phyloP scores from a whole-genome alignment of 164 flowering plant species.

The grape (Vitis vinifera) region ASM3070453v1 NC_081822.1:11551501-11552000 shows the following conservation, averaged over 20 bases:
- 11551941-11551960: too few species aligned
- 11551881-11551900: background rate
- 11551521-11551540: conserved; percentile 96
- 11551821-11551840: conserved; percentile 44
- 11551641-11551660: conserved; percentile 94
- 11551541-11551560: conserved; percentile 88
- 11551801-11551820: conserved; percentile 47
- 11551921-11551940: too few species aligned
- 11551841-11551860: background rate
- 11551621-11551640: conserved; percentile 88
- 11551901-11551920: too few species aligned
- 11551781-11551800: conserved; percentile 40
- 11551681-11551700: conserved; percentile 87
- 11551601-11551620: conserved; percentile 87
- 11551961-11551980: too few species aligned
- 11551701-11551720: conserved; percentile 83
- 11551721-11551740: conserved; percentile 77
- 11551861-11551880: background rate
- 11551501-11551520: conserved; percentile 78
- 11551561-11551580: conserved; percentile 94
- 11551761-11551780: conserved; percentile 28
- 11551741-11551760: conserved; percentile 61
- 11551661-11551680: conserved; percentile 81
- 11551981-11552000: too few species aligned
- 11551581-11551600: conserved; percentile 95